A percentile compares a stretch with the other conserved stretches of the same genome.
Conservation (phyloP, 495 filamentous ascomycete species). For the Penicillium macrosclerotiorum region DNA sequence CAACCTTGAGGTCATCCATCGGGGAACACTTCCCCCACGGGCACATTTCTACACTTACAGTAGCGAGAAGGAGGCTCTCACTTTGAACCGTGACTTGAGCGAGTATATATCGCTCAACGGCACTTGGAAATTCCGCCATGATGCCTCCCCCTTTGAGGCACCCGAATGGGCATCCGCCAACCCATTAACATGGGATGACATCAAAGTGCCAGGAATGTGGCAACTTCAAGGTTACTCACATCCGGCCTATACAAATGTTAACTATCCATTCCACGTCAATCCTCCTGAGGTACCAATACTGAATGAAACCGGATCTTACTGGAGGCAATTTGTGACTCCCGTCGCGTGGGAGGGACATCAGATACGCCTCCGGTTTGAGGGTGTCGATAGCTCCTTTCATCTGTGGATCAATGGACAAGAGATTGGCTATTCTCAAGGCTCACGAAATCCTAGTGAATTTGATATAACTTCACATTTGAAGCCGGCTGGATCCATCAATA, state of each 20-base stretch:
- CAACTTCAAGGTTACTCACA: conserved; percentile 61
- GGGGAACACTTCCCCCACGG: conserved; percentile 58
- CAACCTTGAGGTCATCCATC: conserved; percentile 58
- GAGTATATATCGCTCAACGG: conserved; percentile 44
- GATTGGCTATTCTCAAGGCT: conserved; percentile 65
- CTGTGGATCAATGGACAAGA: conserved; percentile 59
- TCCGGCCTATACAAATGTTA: conserved; percentile 59
- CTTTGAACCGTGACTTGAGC: conserved; percentile 5
- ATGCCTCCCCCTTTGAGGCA: conserved; percentile 47
- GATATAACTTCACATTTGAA: conserved; percentile 51
- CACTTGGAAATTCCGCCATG: conserved; percentile 57
- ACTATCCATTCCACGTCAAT: conserved; percentile 58
- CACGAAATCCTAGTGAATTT: conserved; percentile 61
- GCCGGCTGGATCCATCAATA: conserved; percentile 37
- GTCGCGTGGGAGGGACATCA: conserved; percentile 28
- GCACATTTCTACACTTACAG: conserved; percentile 52
- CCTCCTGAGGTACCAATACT: conserved; percentile 50
- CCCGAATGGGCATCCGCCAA: conserved; percentile 35
- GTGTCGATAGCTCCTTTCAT: conserved; percentile 65
- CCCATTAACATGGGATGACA: conserved; percentile 41
- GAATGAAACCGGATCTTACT: conserved; percentile 59
- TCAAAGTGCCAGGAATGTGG: conserved; percentile 66
- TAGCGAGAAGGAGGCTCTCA: conserved; percentile 9
- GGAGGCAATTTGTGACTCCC: conserved; percentile 48
- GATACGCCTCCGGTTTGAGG: conserved; percentile 60